Evolutionary conservation across 2,329 filamentous ascomycete species (phyloP), one percentile per base, ranked within the genome.

Genomic region (Epichloe gansuensis): DNA sequence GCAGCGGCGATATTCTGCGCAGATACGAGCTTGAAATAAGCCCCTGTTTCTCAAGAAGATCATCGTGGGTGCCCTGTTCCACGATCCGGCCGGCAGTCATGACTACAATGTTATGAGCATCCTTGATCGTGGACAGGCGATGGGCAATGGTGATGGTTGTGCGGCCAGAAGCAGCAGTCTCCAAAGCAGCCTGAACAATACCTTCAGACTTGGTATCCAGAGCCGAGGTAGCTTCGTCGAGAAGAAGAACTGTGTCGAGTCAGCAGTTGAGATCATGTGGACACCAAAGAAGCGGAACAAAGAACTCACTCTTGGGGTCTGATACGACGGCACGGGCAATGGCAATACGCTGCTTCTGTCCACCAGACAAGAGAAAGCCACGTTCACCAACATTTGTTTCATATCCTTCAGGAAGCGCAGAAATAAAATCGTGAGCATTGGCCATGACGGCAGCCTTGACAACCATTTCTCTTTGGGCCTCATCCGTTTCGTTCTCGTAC

Each of bases 91-190:
- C 93, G 55, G 83, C 71, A 4, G 83, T 78, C 84, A 98, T 91
- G 57, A 96, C 91, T 12, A 97, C 88, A 59, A 98, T 98, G 62
- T 95, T 96, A 68, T 97, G 86, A 0, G 91, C 91, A 57, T 90
- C 84, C 68, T 83, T 90, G 72, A 98, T 95, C 5, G 93, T 98
- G 0, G 90, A 95, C 8, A 98, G 76, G 59, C 91, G 85, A 71
- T 98, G 93, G 44, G 93, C 93, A 67, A 98, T 97, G 6, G 91
- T 88, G 60, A 97, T 95, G 2, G 93, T 97, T 0, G 93, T 98
- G 51, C 93, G 81, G 25, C 91, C 91, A 57, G 86, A 78, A 1
- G 90, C 80, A 28, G 91, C 93, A 48, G 81, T 85, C 61, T 97
- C 91, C 8, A 98, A 77, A 17, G 93, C 93, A 43, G 88, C 88